Base-by-base conservation (phyloP, 805 yeast species). In the Pichia cephalocereana region DNA sequence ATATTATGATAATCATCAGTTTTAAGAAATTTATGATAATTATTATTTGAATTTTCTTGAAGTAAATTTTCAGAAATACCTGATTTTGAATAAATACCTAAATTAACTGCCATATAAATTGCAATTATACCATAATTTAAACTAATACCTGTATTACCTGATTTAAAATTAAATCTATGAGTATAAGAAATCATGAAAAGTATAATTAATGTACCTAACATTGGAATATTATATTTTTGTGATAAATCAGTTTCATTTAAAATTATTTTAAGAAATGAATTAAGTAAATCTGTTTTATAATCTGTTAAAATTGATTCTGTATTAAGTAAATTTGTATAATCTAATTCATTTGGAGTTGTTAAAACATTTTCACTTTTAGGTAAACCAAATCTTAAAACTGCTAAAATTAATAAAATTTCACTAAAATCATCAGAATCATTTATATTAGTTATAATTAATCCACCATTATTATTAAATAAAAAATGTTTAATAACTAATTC, bases 71-170 rank as follows among this genome's bases (percentile, higher is more conserved):
- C 10, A 44, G 26, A 19, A 14, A 15, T 30, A 34, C 37, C 32
- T 2, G 32, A 9, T 17, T 39, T 17, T n/a, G 18, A 6, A 28
- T 48, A 44, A 39, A 52, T 9, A 38, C 47, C 18, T 62, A 64
- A 34, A 59, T 46, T 27, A 46, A 44, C 14, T 47, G 61, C 61
- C 56, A 59, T 59, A 37, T 51, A 48, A 26, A 59, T 54, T 4
- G 58, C 54, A n/a, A 47, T 44, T 8, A 51, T 44, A 36, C 48
- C 56, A 31, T 47, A 54, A 19, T 43, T 43, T 6, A 60, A 46
- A 11, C 57, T 52, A 27, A 43, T 48, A 27, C 50, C 52, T 30
- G 48, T 52, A 41, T 53, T 55, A 23, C 52, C 55, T 15, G 54
- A 51, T 36, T 57, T 57, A 34, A 50, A 52, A 39, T 44, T 53